Conservation (phyloP, 495 filamentous ascomycete genomes). For the Podospora comata region DNA sequence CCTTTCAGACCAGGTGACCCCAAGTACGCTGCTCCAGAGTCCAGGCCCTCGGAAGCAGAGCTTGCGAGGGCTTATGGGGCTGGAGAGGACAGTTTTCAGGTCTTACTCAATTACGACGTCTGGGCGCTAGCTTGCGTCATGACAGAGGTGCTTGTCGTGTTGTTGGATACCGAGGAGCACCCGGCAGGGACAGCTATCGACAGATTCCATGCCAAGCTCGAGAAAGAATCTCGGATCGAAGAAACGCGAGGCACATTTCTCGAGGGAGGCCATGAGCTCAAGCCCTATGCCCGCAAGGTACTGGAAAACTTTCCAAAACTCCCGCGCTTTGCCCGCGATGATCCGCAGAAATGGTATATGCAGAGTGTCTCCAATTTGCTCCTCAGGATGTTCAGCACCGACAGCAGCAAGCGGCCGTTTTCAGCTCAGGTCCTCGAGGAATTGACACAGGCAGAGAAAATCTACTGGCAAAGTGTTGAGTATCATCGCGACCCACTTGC, state of each 20-base stretch:
- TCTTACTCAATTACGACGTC: background rate
- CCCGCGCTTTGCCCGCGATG: background rate
- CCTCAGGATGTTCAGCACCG: background rate
- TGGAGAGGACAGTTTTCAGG: background rate
- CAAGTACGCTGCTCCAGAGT: background rate
- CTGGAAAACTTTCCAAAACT: background rate
- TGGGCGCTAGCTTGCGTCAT: constrained; percentile 5
- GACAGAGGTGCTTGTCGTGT: background rate
- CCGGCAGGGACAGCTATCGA: background rate
- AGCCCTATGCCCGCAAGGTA: background rate
- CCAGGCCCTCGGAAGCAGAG: background rate
- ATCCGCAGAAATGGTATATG: background rate
- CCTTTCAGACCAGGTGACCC: background rate
- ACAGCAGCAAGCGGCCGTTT: background rate
- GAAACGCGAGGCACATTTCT: background rate
- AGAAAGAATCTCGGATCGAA: background rate
- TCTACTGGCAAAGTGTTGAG: background rate
- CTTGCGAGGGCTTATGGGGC: background rate
- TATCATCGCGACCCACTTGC: background rate
- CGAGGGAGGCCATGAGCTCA: background rate
- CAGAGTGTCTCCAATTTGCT: too few species aligned
- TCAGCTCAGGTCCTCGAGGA: background rate
- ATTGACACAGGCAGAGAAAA: background rate
- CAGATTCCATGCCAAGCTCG: background rate
- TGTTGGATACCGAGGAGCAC: background rate